Base-by-base conservation (phyloP, 805 yeast genomes). In the Wickerhamiella shivajii region DNA sequence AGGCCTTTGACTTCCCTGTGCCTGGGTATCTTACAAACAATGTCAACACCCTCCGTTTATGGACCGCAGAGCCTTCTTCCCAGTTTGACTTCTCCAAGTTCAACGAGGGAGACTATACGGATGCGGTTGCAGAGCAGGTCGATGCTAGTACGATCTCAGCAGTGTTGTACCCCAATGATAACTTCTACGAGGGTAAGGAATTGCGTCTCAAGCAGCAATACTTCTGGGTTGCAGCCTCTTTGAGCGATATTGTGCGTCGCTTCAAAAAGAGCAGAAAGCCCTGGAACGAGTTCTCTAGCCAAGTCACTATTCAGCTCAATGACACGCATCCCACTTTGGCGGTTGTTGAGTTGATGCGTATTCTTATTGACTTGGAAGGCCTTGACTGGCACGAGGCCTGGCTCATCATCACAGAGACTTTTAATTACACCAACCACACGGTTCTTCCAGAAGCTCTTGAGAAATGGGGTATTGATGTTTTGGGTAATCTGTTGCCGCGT, bases 251-350 rank as follows among this genome's bases (percentile, higher is more conserved):
- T 45, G 71, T 84, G 27, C 75, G 96, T 53, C 70, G 96, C 50
- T 84, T 78, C 61, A 76, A 83, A 57, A 85, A 85, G 60, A 56
- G 74, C 35, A 67, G 67, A 46, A 66, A 71, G 47, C 69, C 83
- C 29, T 84, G 94, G 93, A 50, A 64, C 22, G 83, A 77, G 52
- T 78, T 84, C 54, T 71, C 93, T 13, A 87, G 79, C 40, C 74
- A 75, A 51, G 71, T 81, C 41, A 94, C 95, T 21, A 84, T 84
- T 53, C 96, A 85, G 61, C 69, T 85, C 55, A 84, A 84, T 53
- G 96, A 84, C 53, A 84, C 96, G 10, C 96, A 84, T 53, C 96
- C 96, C 36, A 79, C 95, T 4, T 60, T 84, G 49, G 94, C 94
- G 3, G 64, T 85, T 50, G 90, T 81, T 26, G 96, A 84, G 57